Evolutionary conservation across 2,329 filamentous ascomycete species (phyloP).

Genomic region (Madurella mycetomatis): DNA sequence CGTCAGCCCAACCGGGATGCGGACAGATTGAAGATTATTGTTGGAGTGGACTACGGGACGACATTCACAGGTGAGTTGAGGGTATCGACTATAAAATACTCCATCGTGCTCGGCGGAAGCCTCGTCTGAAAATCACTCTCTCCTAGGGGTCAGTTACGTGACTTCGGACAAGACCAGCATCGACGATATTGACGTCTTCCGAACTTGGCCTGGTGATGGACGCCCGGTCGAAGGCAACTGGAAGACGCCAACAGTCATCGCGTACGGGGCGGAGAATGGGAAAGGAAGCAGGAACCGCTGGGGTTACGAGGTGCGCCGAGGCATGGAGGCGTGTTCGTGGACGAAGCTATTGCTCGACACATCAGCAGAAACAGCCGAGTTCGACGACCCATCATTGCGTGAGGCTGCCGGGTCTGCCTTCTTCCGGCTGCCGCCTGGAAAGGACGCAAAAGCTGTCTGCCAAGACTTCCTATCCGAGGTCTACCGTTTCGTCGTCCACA

Average conservation of each 20-base stretch:
- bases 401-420: neutral
- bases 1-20: too few species aligned
- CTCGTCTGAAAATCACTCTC: neutral
- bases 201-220: neutral
- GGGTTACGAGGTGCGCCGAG: constrained; percentile 1
- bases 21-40: neutral
- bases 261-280: neutral
- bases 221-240: neutral
- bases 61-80: neutral
- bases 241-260: neutral
- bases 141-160: neutral
- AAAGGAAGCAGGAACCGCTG: neutral
- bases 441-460: neutral
- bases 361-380: constrained; percentile 1
- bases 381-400: neutral
- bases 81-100: neutral
- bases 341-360: neutral
- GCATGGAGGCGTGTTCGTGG: neutral
- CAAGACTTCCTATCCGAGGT: neutral
- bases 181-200: constrained; percentile 1
- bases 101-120: too few species aligned
- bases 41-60: neutral
- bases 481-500: neutral
- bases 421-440: neutral
- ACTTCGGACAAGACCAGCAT: neutral